Evolutionary conservation across 805 yeast genomes (phyloP), one percentile per base, ranked within the genome.

Genomic region (Kazachstania bromeliacearum): DNA sequence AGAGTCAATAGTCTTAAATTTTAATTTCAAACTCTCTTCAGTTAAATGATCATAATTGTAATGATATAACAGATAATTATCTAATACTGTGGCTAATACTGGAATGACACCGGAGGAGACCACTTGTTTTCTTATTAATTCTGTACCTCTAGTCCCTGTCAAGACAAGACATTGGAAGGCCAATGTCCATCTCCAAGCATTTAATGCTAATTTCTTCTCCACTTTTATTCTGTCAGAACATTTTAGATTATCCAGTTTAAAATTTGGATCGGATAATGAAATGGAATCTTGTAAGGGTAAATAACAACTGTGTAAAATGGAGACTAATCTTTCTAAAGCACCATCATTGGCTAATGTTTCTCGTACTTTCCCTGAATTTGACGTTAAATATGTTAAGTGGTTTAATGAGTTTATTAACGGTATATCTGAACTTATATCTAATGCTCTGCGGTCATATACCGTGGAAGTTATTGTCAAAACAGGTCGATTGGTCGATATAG

Each of bases 171-270:
- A 88, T 63, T 89, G 98, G 53, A 92, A 77, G 0, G 96, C 84
- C 37, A 89, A 64, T 5, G 95, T 84, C 98, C 98, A 89, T 63
- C 89, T 89, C 96, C 96, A 89, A 0, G 94, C 88, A n/a, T 81
- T 67, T 44, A 85, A 66, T 18, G 77, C 70, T 30, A 53, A 46
- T 37, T 46, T 46, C 39, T 64, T 63, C 44, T 55, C 63, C 41
- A 56, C 51, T 30, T 50, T 44, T 18, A 60, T 45, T 24, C 50
- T 39, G 41, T 54, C 55, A 3, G 46, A 43, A 9, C 45, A 37
- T 8, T 39, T 46, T 23, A 35, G 39, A 25, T 44, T 41, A n/a
- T n/a, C n/a, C n/a, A n/a, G n/a, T 16, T 42, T 39, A 10, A 40
- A 34, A 45, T 45, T 60, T 19, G 37, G 21, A 24, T 42, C 44